Evolutionary conservation across 352 stramenopile species (phyloP), one percentile per base, ranked within the genome.

Genomic region (Peronosclerospora sorghi): DNA sequence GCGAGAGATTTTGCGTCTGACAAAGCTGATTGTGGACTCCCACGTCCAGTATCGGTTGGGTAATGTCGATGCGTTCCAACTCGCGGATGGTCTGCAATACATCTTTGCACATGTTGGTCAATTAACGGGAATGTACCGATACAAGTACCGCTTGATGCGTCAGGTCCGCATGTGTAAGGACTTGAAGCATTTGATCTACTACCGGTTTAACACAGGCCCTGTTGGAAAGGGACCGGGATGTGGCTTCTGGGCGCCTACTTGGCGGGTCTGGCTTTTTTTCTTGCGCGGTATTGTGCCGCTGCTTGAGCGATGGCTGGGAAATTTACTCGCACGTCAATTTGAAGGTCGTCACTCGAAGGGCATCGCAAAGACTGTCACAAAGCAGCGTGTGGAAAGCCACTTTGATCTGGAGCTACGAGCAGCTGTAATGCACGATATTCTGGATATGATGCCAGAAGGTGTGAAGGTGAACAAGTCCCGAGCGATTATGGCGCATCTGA

Each of bases 141-240:
- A 99, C 84, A 99, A 99, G 65, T 99, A 99, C 62, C 82, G 86
- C 18, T 65, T 97, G 34, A 97, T 98, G 93, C 83, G 90, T 42
- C 91, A 97, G 66, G 86, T 98, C 24, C 94, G 96, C 40, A 98
- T 98, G 83, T 99, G 95, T 73, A 99, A 99, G 74, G 96, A 99
- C 77, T 73, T 99, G 51, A 99, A 99, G 70, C 97, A 99, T 63
- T 66, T 99, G 40, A 99, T 99, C 56, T 99, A 99, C 73, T 99
- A 99, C 68, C 82, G 96, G 5, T 99, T 99, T 74, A 99, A 99
- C 75, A 99, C 96, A 27, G 97, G 96, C 20, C 96, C 96, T 1
- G 96, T 99, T 2, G 96, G 96, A 17, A 99, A 99, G 68, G 96
- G 97, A 19, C 97, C 97, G 36, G 97, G 97, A 27, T 97, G 96